Evolutionary conservation across 371 early-diverging fungal genomes (phyloP), one percentile per base, ranked within the genome.

Genomic region (Mucor saturninus): DNA sequence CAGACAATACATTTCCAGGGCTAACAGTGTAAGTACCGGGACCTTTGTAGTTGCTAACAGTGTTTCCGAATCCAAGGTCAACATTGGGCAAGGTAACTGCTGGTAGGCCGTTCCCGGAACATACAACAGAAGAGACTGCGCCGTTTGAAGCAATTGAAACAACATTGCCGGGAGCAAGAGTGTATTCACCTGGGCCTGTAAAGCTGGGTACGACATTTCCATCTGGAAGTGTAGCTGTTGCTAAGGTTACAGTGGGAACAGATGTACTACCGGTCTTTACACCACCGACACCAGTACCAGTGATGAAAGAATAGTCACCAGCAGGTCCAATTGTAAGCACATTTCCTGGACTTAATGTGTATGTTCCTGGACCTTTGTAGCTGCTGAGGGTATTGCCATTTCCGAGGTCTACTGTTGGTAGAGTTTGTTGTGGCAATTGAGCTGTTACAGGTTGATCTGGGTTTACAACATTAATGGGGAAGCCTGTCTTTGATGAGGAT

Each of bases 101-200:
- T 3, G 45, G 42, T 37, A 38, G 39, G 0, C 39, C 39, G 14
- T 39, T 39, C 1, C 55, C 55, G 7, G 39, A 37, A 13, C 55
- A 37, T 3, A 39, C 13, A 40, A 51, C 10, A 38, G 39, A 39
- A n/a, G 48, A 37, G 14, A 50, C n/a, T 1, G 26, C 59, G 1
- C 51, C 51, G 30, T 28, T 14, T 4, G 14, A 10, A 15, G 10
- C 42, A 39, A 62, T 39, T 3, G 49, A 62, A 3, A 42, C 14
- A 30, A 61, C 43, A 32, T 53, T 61, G 13, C 61, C 61, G 31
- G 60, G 60, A 9, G 52, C 14, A 9, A n/a, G 8, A 35, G 35
- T 35, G 8, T 35, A 35, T 35, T 6, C 35, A 35, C 35, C 55
- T 37, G 62, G 55, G 4, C 62, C 62, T 0, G 9, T 15, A 7